Evolutionary conservation across 2,329 filamentous ascomycete genomes (phyloP).

Genomic region (Drechslerella stenobrocha): DNA sequence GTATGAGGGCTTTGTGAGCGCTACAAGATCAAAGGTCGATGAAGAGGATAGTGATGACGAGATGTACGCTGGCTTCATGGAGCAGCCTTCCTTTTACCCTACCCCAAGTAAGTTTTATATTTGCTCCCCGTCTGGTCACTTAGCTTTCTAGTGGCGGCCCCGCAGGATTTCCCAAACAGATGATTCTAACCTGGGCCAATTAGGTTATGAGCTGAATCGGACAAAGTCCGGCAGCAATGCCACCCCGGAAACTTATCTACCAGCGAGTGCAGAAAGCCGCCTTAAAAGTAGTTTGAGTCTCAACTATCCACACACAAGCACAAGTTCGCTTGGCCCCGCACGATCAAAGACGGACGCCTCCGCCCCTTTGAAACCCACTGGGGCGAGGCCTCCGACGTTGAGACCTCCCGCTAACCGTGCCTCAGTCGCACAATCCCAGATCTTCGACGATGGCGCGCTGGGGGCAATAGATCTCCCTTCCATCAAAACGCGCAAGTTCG

Average conservation of each 20-base stretch:
- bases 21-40: conserved; percentile 78
- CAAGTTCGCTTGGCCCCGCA: conserved; percentile 44
- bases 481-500: conserved; percentile 79
- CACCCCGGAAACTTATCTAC: conserved; percentile 30
- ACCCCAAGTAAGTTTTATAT: conserved; percentile 57
- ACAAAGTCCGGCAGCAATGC: conserved; percentile 45
- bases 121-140: background rate
- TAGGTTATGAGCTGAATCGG: conserved; percentile 42
- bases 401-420: conserved; percentile 50
- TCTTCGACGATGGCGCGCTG: conserved; percentile 39
- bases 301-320: conserved; percentile 49
- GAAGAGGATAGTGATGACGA: conserved; percentile 63
- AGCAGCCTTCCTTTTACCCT: conserved; percentile 85
- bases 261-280: conserved; percentile 35
- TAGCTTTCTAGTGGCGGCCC: background rate
- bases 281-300: conserved; percentile 50
- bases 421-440: conserved; percentile 54
- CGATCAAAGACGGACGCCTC: conserved; percentile 94
- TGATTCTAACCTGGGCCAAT: too few species aligned
- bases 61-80: conserved; percentile 61
- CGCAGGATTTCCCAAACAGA: conserved; percentile 8
- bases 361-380: conserved; percentile 54
- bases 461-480: conserved; percentile 77
- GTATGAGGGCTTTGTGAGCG: conserved; percentile 58
- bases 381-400: conserved; percentile 48